Base-by-base conservation (phyloP, 2,329 filamentous ascomycete genomes). In the Dactylonectria estremocensis region DNA sequence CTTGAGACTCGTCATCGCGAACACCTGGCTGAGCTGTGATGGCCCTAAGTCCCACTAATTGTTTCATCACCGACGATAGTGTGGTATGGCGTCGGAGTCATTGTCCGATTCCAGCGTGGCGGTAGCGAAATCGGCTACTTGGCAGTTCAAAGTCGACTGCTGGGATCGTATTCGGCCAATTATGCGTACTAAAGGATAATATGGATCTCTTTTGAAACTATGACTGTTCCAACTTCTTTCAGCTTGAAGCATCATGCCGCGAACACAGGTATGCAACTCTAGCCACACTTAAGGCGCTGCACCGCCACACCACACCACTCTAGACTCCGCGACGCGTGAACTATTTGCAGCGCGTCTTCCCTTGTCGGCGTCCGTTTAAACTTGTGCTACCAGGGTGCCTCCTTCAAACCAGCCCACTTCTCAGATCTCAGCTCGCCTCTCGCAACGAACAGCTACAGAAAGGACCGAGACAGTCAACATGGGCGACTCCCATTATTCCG, bases 401-500 rank as follows among this genome's bases (percentile, higher is more conserved):
- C 59, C 49, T 53, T 60, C 45, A 43, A 40, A 58, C 33, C 43
- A 22, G 52, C 45, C 20, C 33, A 61, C 53, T 20, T 45, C 40
- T 20, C 4, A 56, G 18, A 33, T 10, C 16, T 8, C 14, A 18
- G 43, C 48, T 58, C 28, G 20, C 49, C 48, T n/a, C 48, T 11
- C 33, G 20, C 31, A 11, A 53, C 18, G 46, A 35, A 40, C 43
- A 16, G 60, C 43, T 6, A 78, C 74, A 70, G 71, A 80, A 40
- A 76, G 77, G 40, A 18, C 6, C 18, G 22, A 31, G 2, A 14
- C 18, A 73, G 20, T 37, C 22, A 46, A 40, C 28, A 75, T 79
- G 18, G 55, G 82, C 11, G 76, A 76, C 3, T 69, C 71, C 1
- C 79, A 81, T 22, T 89, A 88, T 76, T 78, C 80, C 63, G 85